phyloP scores from a whole-genome alignment of 352 stramenopile species.

The Globisporangium splendens region DNA sequence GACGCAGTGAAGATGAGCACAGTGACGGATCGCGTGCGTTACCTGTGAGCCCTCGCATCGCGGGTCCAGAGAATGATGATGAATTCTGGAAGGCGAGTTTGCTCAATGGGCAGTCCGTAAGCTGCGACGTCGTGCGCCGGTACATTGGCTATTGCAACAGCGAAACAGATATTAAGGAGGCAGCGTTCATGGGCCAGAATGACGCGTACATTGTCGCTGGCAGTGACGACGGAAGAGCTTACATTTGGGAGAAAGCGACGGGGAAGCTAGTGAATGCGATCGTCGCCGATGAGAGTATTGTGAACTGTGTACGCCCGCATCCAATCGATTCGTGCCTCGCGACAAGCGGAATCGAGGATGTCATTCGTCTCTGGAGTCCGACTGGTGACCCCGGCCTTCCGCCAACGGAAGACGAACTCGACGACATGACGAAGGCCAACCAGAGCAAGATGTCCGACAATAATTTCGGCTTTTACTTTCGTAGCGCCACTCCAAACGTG shows the following conservation, averaged over 20 bases:
- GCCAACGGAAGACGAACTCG: constrained; percentile 44
- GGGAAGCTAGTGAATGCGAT: constrained; percentile 81
- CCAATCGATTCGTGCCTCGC: constrained; percentile 72
- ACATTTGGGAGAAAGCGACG: constrained; percentile 83
- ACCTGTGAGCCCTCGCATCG: not conserved
- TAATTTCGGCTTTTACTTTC: constrained; percentile 34
- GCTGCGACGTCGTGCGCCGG: constrained; percentile 60
- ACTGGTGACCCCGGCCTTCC: constrained; percentile 36
- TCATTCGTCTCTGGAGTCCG: constrained; percentile 77
- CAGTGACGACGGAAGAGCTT: constrained; percentile 82
- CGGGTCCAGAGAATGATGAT: constrained; percentile 7
- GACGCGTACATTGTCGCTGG: constrained; percentile 84
- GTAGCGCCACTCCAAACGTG: constrained; percentile 48
- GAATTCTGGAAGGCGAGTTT: constrained; percentile 53
- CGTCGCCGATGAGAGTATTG: constrained; percentile 78
- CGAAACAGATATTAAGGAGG: constrained; percentile 90
- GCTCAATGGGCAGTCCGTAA: constrained; percentile 38
- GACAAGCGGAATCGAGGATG: constrained; percentile 81
- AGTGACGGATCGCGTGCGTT: not conserved
- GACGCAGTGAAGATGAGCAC: constrained; percentile 10
- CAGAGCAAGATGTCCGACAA: constrained; percentile 65
- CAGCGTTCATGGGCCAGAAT: constrained; percentile 83
- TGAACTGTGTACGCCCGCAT: constrained; percentile 89
- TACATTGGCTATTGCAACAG: constrained; percentile 88
- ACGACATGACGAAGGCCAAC: constrained; percentile 51